A percentile compares a stretch with the other conserved stretches of the same genome.
Conservation (phyloP, 305 asterid genomes). For the Striga hermonthica region DNA sequence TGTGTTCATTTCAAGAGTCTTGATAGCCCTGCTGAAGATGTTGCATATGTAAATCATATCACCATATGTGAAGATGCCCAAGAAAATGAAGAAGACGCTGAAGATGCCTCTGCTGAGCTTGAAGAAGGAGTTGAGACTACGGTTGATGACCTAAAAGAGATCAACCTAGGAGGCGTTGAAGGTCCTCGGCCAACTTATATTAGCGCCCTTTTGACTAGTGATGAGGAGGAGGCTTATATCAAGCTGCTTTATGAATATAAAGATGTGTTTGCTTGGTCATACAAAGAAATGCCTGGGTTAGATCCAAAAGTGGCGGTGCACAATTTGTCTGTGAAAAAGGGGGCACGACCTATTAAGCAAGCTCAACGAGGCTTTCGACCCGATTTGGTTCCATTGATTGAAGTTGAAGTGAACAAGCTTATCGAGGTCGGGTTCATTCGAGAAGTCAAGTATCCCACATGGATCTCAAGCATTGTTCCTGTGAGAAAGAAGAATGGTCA, state of each 20-base stretch:
- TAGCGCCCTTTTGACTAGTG: background rate
- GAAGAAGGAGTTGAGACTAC: background rate
- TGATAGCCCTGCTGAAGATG: background rate
- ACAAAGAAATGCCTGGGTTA: background rate
- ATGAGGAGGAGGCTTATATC: background rate
- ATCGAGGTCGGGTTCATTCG: background rate
- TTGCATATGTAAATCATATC: background rate
- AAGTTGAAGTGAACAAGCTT: background rate
- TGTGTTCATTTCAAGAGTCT: background rate
- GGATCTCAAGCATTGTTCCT: background rate
- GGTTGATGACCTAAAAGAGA: background rate
- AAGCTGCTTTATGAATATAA: background rate
- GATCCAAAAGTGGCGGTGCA: too few species aligned
- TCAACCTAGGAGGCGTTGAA: background rate
- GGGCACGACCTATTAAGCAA: too few species aligned
- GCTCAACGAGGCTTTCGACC: background rate
- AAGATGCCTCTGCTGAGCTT: background rate
- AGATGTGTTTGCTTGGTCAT: background rate
- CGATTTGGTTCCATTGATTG: background rate
- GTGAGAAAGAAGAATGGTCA: background rate
- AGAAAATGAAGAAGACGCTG: background rate
- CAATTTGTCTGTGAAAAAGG: too few species aligned
- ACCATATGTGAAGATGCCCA: background rate
- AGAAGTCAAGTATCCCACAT: background rate
- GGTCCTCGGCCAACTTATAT: background rate